phyloP scores from a whole-genome alignment of 1,284 basidiomycete species.

The Sanguinoderma infundibulare region DNA sequence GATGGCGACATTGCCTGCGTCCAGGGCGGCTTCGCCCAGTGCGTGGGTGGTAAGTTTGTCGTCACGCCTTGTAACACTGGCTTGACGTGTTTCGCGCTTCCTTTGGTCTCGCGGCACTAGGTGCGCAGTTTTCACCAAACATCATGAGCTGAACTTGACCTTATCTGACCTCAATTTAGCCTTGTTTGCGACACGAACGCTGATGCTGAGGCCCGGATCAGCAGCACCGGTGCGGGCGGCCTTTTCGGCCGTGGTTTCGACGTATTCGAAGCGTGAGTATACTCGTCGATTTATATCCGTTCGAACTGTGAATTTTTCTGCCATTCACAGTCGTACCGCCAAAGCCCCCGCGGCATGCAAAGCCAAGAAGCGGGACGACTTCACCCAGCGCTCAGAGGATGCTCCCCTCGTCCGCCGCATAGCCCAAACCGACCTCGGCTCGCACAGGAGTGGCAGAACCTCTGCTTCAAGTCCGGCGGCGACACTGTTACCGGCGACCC shows the following conservation, averaged over 20 bases:
- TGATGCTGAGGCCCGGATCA: slow-evolving; percentile 53
- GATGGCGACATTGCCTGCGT: slow-evolving; percentile 44
- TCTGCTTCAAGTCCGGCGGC: slow-evolving; percentile 40
- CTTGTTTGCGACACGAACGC: slow-evolving; percentile 47
- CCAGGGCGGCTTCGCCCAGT: slow-evolving; percentile 42
- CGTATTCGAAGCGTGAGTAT: not conserved
- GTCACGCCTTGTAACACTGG: slow-evolving; percentile 38
- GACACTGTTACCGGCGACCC: slow-evolving; percentile 44
- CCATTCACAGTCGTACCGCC: not conserved
- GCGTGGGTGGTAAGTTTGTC: slow-evolving; percentile 43
- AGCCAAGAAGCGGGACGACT: slow-evolving; percentile 16
- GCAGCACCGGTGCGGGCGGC: slow-evolving; percentile 48
- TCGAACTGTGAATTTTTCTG: too few relatives aligned
- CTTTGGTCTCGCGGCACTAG: slow-evolving; percentile 51
- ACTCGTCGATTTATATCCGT: too few relatives aligned
- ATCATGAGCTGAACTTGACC: too few relatives aligned
- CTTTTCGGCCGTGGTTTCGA: slow-evolving; percentile 28
- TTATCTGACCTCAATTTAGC: slow-evolving; percentile 26
- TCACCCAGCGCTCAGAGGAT: slow-evolving; percentile 6
- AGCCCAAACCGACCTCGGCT: slow-evolving; percentile 34
- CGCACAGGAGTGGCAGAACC: slow-evolving; percentile 35
- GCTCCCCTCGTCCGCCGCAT: slow-evolving; percentile 26
- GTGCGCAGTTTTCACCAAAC: slow-evolving; percentile 8
- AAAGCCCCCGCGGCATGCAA: slow-evolving; percentile 18
- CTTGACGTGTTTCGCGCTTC: slow-evolving; percentile 47